phyloP scores from a whole-genome alignment of 768 basidiomycete species.

The Russula lepida region DNA sequence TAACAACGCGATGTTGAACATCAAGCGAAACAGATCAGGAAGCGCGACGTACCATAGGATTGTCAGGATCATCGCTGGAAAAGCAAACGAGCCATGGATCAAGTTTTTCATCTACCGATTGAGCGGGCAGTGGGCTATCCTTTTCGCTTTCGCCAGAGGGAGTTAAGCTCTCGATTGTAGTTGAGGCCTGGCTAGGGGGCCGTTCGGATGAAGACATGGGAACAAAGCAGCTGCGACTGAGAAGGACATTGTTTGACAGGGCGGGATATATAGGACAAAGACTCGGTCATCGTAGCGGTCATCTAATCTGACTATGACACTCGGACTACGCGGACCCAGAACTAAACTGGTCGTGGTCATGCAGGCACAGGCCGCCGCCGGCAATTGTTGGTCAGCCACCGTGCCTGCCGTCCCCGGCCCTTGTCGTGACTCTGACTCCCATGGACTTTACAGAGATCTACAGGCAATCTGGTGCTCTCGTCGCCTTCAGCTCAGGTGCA shows the following conservation, averaged over 20 bases:
- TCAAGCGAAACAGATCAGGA: not conserved
- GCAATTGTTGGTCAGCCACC: not conserved
- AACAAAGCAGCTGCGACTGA: not conserved
- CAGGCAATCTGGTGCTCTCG: conserved; percentile 58
- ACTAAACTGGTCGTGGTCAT: not conserved
- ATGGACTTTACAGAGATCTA: conserved; percentile 90
- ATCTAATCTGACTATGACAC: conserved; percentile 15
- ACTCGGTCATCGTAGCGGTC: not conserved
- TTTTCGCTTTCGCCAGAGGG: not conserved
- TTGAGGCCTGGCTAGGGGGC: conserved; percentile 10
- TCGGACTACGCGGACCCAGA: too few species aligned
- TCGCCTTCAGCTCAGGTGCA: conserved; percentile 77
- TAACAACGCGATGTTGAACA: not conserved
- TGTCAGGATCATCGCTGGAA: not conserved
- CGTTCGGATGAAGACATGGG: conserved; percentile 8
- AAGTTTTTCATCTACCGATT: not conserved
- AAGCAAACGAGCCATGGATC: conserved; percentile 20
- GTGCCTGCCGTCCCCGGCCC: too few species aligned
- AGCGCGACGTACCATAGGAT: conserved; percentile 16
- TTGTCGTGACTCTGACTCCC: not conserved
- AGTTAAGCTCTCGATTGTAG: not conserved
- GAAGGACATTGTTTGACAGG: not conserved
- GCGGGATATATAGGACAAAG: not conserved
- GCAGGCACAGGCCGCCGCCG: not conserved
- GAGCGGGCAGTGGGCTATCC: not conserved